Evolutionary conservation across 805 yeast species (phyloP), one percentile per base, ranked within the genome.

Genomic region (Metschnikowia hibisci): DNA sequence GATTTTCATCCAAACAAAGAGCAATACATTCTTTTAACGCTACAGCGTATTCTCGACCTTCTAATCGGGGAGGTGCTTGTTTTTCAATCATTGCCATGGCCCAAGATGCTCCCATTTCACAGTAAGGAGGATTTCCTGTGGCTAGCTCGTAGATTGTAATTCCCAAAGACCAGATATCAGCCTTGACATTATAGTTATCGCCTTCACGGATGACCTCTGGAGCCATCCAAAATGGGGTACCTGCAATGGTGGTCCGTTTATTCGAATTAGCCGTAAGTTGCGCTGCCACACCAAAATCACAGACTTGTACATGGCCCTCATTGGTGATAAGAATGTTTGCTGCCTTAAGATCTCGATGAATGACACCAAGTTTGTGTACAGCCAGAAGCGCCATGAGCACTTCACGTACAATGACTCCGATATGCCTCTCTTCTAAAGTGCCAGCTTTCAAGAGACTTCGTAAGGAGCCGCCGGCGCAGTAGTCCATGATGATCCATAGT

Each of bases 271-370:
- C 75, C 2, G 95, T 80, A 34, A 90, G 69, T 60, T 88, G 91
- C 1, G 97, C 97, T 0, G 99, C 99, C 16, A 95, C 99, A 26
- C 99, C 99, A 66, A 93, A 93, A 63, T 93, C 99, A 73, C 98
- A 91, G 34, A 93, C 74, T 57, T 87, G 87, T 4, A 95, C 95
- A 41, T 76, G 78, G 5, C 99, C 99, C 37, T 87, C 95, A 52
- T 86, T 87, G 3, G 90, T 78, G 41, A 93, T 84, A 48, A 93
- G 73, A 10, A 93, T 87, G 61, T 93, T 93, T 0, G 99, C 99
- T 1, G 98, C 96, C 63, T 93, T 93, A 55, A 93, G 79, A 63
- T 93, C 99, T 53, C 99, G 77, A 63, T 93, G 99, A 27, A 93
- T 93, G 16, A 95, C 93, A 10, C 96, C 96, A 47, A 84, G 81